phyloP scores from a whole-genome alignment of 2,329 filamentous ascomycete species.

The Pestalotiopsis sp. region DNA sequence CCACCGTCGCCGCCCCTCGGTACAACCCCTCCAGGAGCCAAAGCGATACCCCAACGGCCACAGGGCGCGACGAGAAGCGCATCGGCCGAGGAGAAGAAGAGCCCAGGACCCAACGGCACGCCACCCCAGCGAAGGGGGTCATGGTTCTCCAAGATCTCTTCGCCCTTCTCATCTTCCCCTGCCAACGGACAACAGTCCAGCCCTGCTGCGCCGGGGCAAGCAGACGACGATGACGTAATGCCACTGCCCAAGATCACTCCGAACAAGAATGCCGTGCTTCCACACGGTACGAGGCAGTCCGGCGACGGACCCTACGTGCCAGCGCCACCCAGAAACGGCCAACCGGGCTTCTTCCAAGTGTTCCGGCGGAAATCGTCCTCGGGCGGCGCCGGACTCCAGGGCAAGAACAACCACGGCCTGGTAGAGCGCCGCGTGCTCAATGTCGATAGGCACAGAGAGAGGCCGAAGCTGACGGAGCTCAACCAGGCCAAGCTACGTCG shows the following conservation, averaged over 20 bases:
- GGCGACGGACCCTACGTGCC: conserved; percentile 72
- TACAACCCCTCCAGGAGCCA: conserved; percentile 22
- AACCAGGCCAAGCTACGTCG: conserved; percentile 79
- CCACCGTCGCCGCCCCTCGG: conserved; percentile 19
- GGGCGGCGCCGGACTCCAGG: conserved; percentile 49
- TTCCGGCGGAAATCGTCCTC: conserved; percentile 81
- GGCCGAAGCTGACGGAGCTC: conserved; percentile 79
- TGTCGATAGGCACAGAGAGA: conserved; percentile 76
- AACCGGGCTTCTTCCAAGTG: conserved; percentile 78
- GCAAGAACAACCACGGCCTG: conserved; percentile 64
- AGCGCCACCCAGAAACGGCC: conserved; percentile 69
- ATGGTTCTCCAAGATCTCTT: conserved; percentile 93
- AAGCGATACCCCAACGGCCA: conserved; percentile 31
- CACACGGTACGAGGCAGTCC: conserved; percentile 56
- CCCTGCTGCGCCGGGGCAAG: conserved; percentile 31
- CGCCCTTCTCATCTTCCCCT: conserved; percentile 77
- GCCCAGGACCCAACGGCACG: conserved; percentile 30
- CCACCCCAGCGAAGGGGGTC: conserved; percentile 67
- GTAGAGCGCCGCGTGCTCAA: conserved; percentile 85
- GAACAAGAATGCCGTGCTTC: conserved; percentile 61
- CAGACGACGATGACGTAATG: conserved; percentile 39
- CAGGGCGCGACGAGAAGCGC: conserved; percentile 32
- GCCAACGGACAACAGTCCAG: conserved; percentile 27
- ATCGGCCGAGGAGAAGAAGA: conserved; percentile 34
- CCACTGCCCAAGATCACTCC: conserved; percentile 52